Base-by-base conservation (phyloP, 2,329 filamentous ascomycete genomes). In the Colletotrichum incanum region DNA sequence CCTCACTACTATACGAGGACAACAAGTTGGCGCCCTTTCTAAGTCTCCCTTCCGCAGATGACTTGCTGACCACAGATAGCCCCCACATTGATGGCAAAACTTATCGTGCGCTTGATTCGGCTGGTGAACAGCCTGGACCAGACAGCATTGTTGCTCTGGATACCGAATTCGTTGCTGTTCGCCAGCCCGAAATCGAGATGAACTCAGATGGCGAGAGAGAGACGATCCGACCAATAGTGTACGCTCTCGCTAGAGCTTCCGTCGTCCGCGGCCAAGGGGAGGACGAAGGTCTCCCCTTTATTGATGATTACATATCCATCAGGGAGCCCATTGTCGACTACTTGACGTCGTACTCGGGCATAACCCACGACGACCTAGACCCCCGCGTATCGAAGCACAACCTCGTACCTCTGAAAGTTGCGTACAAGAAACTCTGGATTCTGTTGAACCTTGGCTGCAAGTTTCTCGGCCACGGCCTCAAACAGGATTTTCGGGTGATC, bases 401-500 rank as follows among this genome's bases (percentile, higher is more conserved):
- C 66, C 89, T 98, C 0, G 92, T 98, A 11, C 89, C 93, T 1
- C 87, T 98, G 50, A 99, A 99, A 80, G 90, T 93, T 70, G 95
- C 94, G 1, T 99, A 98, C 87, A 99, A 99, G 84, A 98, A 98
- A 81, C 91, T 99, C 39, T 99, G 97, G 97, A 90, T 98, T 20
- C 88, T 99, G 23, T 89, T 99, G 41, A 99, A 99, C 79, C 88
- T 98, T 0, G 96, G 96, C 59, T 98, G 95, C 83, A 91, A 94
- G 74, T 99, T 99, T 80, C 89, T 99, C 6, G 96, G 96, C 2
- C 96, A 99, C 78, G 96, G 96, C 5, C 87, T 99, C 52, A 94
- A 94, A 76, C 96, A 96, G 76, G 96, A 99, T 82, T 98, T 99
- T 84, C 94, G 96, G 65, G 97, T 97, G 67, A 97, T 98, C 83